These are phyloP conservation scores for Misopates orontium DNA, from an alignment of 257 asterid genomes.

Conservation along the genomic window DNA sequence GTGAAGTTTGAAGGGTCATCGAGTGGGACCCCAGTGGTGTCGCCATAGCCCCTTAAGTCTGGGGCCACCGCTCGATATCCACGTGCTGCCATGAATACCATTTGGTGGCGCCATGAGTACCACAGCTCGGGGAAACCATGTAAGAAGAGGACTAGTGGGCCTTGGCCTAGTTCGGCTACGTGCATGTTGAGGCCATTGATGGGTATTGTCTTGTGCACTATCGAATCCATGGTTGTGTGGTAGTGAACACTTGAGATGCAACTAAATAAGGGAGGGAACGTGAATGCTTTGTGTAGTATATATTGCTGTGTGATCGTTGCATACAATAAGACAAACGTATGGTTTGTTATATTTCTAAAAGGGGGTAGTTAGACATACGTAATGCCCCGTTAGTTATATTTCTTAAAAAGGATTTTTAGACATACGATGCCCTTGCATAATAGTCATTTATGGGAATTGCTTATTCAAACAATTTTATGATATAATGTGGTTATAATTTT, in stretches of 20 bases:
- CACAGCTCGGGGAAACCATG: constrained; percentile 93
- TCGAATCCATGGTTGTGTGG: constrained; percentile 46
- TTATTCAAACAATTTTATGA: too few relatives aligned
- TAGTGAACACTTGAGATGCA: neutral
- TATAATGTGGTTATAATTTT: too few relatives aligned
- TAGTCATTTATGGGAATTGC: too few relatives aligned
- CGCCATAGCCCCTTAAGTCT: constrained; percentile 78
- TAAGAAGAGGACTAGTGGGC: constrained; percentile 71
- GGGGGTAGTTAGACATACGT: too few relatives aligned
- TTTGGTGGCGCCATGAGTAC: constrained; percentile 96
- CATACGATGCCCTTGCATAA: too few relatives aligned
- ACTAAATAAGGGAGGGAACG: too few relatives aligned
- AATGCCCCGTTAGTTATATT: too few relatives aligned
- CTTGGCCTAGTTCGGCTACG: constrained; percentile 71
- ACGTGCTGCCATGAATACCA: constrained; percentile 59
- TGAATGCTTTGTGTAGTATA: too few relatives aligned
- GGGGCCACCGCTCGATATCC: constrained; percentile 76
- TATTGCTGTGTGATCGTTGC: too few relatives aligned
- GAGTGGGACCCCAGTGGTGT: constrained; percentile 65
- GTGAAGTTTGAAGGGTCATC: constrained; percentile 60
- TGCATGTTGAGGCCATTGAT: constrained; percentile 65
- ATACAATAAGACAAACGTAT: too few relatives aligned
- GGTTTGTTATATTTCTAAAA: too few relatives aligned
- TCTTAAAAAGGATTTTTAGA: too few relatives aligned
- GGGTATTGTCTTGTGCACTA: constrained; percentile 50